Evolutionary conservation across 345 rosid species (phyloP), one percentile per base, ranked within the genome.

Genomic region (Citrus medica): DNA sequence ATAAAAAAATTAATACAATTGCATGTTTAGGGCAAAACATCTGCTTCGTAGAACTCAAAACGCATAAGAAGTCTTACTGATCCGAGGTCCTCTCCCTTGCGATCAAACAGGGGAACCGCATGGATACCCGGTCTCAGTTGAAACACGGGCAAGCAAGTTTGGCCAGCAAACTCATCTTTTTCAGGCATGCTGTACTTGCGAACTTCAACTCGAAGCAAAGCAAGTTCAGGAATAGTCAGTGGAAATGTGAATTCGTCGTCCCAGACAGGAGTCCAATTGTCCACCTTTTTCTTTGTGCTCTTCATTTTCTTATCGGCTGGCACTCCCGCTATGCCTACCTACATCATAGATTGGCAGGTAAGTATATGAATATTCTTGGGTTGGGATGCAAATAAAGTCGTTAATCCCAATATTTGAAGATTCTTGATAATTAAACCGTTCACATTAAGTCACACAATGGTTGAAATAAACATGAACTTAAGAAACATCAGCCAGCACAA

Each of bases 261-360:
- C 96, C 96, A 92, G 19, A 80, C 88, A 3, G 93, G 93, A 42
- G 79, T 87, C 94, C 97, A 90, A 66, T 84, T 86, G 70, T 89
- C 89, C 65, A 88, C 85, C 56, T 79, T 77, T 76, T 82, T 84
- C 86, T 85, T 92, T 25, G 94, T 92, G 79, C 82, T 92, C 87
- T 86, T 87, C 93, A 87, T 93, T 56, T 60, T 53, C 62, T 79
- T 79, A 62, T 91, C 94, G 40, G 84, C 89, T 65, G 89, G 82
- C 22, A 90, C 90, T 66, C 97, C 97, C 14, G 86, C 89, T 84
- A 93, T 88, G 66, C 95, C 92, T 35, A 93, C 87, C 95, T 91
- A 88, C 35, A 16, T 53, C 6, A 51, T 73, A 63, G 1, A 73
- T 53, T 37, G 25, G 55, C 71, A 7, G 1, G 78, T 48, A 12